Conservation (phyloP, 1,284 basidiomycete genomes). For the Fomitopsis pinicola region DNA sequence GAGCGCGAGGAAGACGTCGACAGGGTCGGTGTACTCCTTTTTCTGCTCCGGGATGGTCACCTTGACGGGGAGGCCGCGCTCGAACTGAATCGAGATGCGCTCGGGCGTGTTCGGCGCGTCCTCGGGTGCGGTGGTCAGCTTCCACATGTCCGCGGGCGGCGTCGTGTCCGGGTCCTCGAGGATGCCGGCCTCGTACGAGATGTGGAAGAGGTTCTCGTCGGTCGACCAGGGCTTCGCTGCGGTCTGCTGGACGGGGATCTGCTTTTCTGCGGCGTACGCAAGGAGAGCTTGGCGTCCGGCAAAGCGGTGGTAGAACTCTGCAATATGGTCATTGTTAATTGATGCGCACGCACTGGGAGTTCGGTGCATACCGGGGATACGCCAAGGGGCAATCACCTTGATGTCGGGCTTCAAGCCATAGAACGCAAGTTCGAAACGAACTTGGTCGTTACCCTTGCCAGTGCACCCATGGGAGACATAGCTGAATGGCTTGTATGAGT, state of each 20-base stretch:
- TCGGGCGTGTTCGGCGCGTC: conserved; percentile 82
- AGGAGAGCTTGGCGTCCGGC: conserved; percentile 93
- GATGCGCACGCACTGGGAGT: too few species aligned
- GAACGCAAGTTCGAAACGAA: conserved; percentile 98
- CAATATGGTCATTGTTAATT: background rate
- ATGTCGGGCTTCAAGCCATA: conserved; percentile 98
- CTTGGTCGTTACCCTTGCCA: conserved; percentile 99
- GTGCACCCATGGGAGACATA: conserved; percentile 99
- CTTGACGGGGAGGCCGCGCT: conserved; percentile 81
- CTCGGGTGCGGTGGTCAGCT: conserved; percentile 85
- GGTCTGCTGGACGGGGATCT: conserved; percentile 94
- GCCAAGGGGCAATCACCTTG: conserved; percentile 99
- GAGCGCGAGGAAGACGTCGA: conserved; percentile 91
- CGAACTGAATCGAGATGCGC: conserved; percentile 82
- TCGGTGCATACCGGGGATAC: conserved; percentile 70
- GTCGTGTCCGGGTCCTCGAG: conserved; percentile 96
- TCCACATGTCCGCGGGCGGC: conserved; percentile 99
- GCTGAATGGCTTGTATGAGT: conserved; percentile 35
- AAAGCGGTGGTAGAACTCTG: conserved; percentile 97
- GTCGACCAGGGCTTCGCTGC: conserved; percentile 99
- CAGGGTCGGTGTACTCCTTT: conserved; percentile 81
- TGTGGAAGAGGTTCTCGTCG: conserved; percentile 99
- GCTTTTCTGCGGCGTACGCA: conserved; percentile 84
- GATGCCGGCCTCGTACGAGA: conserved; percentile 99
- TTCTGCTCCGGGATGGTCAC: conserved; percentile 51